phyloP scores from a whole-genome alignment of 2,329 filamentous ascomycete species.

The Parafenestella ontariensis region DNA sequence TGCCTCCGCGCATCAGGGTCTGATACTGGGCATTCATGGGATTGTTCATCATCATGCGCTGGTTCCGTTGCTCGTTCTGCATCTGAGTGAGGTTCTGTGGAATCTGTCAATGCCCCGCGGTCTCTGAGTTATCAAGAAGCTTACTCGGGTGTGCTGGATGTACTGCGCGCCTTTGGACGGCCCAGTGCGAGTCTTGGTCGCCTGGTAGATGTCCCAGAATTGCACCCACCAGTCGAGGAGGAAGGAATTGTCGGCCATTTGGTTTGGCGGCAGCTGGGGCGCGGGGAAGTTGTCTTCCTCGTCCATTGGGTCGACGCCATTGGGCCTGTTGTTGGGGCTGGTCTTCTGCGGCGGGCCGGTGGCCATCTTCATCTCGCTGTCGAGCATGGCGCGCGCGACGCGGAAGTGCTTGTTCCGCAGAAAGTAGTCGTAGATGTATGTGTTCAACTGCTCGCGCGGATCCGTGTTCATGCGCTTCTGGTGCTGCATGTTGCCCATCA shows the following conservation, averaged over 20 bases:
- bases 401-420: constrained; percentile 84
- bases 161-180: constrained; percentile 67
- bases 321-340: constrained; percentile 72
- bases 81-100: constrained; percentile 70
- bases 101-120: constrained; percentile 21
- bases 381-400: constrained; percentile 71
- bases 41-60: constrained; percentile 76
- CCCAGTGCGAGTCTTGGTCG: constrained; percentile 68
- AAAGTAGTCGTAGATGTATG: constrained; percentile 92
- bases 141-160: constrained; percentile 82
- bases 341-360: constrained; percentile 64
- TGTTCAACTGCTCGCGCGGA: constrained; percentile 70
- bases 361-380: constrained; percentile 62
- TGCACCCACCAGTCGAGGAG: constrained; percentile 97
- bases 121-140: constrained; percentile 25
- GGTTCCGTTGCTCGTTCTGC: constrained; percentile 70
- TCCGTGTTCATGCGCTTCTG: constrained; percentile 38
- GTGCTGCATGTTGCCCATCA: constrained; percentile 68
- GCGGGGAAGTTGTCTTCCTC: constrained; percentile 86
- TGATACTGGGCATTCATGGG: constrained; percentile 54
- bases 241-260: constrained; percentile 76
- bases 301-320: constrained; percentile 75
- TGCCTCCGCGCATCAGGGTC: constrained; percentile 71
- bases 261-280: constrained; percentile 68
- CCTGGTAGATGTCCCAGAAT: constrained; percentile 95